Evolutionary conservation across 108 stramenopile species (phyloP).

Genomic region (Cylindrotheca fusiformis): DNA sequence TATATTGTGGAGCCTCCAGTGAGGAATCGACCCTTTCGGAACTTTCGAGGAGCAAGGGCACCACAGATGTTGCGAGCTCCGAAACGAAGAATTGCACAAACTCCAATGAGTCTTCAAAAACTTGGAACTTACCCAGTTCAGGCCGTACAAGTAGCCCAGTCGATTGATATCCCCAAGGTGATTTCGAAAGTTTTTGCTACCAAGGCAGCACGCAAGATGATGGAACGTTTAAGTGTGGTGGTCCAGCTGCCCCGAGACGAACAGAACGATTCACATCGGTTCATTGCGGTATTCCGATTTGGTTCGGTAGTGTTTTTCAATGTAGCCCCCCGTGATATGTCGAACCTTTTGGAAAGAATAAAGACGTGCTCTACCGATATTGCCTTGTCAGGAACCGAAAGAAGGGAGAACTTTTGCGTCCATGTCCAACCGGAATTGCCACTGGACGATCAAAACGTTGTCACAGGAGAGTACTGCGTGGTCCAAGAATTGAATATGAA

Average conservation of each 20-base stretch:
- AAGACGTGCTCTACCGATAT: constrained; percentile 60
- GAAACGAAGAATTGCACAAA: constrained; percentile 5
- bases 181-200: constrained; percentile 64
- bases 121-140: constrained; percentile 33
- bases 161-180: constrained; percentile 67
- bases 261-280: constrained; percentile 41
- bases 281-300: constrained; percentile 86
- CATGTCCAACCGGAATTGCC: constrained; percentile 48
- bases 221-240: constrained; percentile 26
- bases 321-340: constrained; percentile 60
- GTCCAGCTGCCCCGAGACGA: constrained; percentile 29
- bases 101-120: neutral
- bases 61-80: neutral
- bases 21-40: constrained; percentile 23
- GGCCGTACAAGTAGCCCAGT: constrained; percentile 59
- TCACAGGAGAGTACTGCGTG: constrained; percentile 77
- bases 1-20: constrained; percentile 23
- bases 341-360: constrained; percentile 57
- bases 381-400: constrained; percentile 69
- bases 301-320: constrained; percentile 92
- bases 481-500: constrained; percentile 87
- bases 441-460: constrained; percentile 40
- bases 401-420: constrained; percentile 83
- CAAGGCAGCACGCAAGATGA: constrained; percentile 42
- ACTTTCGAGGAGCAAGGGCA: constrained; percentile 1